Conservation (phyloP, 2,329 filamentous ascomycete genomes). For the Akanthomyces muscarius region DNA sequence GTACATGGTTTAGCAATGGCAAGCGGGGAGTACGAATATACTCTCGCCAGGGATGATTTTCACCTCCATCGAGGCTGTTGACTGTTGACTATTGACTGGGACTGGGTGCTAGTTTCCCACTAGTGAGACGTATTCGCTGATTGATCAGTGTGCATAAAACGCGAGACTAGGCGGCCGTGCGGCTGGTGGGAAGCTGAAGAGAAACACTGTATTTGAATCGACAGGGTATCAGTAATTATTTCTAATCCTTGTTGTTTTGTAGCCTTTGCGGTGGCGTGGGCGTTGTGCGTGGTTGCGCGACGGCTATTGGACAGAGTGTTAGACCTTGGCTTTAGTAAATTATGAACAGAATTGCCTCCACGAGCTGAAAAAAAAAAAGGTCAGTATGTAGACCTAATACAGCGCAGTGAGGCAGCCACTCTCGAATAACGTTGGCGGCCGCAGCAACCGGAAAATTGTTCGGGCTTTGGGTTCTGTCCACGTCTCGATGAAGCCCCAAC, state of each 20-base stretch:
- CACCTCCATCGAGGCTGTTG: not conserved
- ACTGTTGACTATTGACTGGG: too few relatives aligned
- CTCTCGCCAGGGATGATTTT: not conserved
- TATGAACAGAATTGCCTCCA: not conserved
- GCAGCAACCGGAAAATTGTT: not conserved
- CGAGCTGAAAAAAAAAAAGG: not conserved
- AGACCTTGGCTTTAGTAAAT: not conserved
- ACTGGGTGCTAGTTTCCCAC: not conserved
- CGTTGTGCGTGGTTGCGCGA: not conserved
- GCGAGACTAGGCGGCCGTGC: not conserved
- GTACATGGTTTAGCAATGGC: too few relatives aligned
- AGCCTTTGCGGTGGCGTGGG: not conserved
- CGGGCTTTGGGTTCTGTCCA: not conserved
- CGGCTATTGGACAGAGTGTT: not conserved
- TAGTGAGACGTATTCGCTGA: not conserved
- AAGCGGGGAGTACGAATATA: too few relatives aligned
- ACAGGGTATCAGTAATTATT: constrained; percentile 3
- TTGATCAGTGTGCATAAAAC: not conserved
- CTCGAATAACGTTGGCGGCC: not conserved
- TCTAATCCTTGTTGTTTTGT: not conserved
- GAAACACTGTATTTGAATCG: not conserved
- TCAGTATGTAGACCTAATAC: too few relatives aligned
- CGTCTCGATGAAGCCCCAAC: too few relatives aligned
- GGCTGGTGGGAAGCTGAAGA: not conserved
- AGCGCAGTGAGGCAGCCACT: not conserved